phyloP scores from a whole-genome alignment of 805 yeast species.

The Spathaspora boniae region DNA sequence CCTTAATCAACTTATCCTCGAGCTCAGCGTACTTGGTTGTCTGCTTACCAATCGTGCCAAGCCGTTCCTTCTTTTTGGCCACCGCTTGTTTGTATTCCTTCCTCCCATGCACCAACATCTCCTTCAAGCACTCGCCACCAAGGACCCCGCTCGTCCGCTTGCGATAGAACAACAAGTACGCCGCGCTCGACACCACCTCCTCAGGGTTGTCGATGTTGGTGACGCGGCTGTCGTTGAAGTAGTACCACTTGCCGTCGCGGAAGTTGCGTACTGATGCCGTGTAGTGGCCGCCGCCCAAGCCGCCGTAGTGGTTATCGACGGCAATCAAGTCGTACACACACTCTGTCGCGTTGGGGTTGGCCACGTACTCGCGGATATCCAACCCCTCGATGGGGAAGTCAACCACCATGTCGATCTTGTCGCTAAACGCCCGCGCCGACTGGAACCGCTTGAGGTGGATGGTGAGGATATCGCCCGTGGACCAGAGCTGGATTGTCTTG shows the following conservation, averaged over 20 bases:
- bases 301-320: constrained; percentile 95
- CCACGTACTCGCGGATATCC: constrained; percentile 63
- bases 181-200: constrained; percentile 68
- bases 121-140: constrained; percentile 47
- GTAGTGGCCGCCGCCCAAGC: constrained; percentile 96
- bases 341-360: constrained; percentile 25
- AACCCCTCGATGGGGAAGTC: constrained; percentile 84
- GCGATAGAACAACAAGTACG: constrained; percentile 82
- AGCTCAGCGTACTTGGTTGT: constrained; percentile 8
- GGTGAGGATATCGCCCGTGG: constrained; percentile 85
- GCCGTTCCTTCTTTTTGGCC: constrained; percentile 9
- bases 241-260: constrained; percentile 78
- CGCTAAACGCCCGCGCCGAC: constrained; percentile 78
- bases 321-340: constrained; percentile 77
- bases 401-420: constrained; percentile 80
- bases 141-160: constrained; percentile 43
- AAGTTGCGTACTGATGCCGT: constrained; percentile 85
- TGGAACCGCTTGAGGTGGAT: constrained; percentile 90
- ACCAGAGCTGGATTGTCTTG: constrained; percentile 88
- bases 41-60: constrained; percentile 16
- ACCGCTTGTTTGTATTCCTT: constrained; percentile 15
- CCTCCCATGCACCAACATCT: constrained; percentile 42
- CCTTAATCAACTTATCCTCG: constrained; percentile 5
- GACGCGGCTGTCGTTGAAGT: constrained; percentile 84
- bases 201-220: constrained; percentile 52